Percentiles rank a stretch among this genome's conserved stretches.
Conservation (phyloP, 2,329 filamentous ascomycete species). For the Plenodomus biglobosus region DNA sequence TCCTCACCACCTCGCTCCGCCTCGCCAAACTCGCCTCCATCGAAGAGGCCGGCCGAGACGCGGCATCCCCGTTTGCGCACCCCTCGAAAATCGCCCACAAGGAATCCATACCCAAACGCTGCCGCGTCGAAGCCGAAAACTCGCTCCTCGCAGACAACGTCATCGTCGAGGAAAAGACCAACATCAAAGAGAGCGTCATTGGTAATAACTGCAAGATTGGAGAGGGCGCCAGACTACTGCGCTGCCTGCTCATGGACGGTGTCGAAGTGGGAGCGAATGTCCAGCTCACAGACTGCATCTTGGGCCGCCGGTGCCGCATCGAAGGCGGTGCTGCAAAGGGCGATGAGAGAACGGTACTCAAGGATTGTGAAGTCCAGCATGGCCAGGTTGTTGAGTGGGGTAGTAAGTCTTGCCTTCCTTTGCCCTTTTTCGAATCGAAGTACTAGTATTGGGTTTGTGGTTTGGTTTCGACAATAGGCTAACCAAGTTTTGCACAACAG, state of each 20-base stretch:
- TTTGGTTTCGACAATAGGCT: neutral
- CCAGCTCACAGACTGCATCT: constrained; percentile 82
- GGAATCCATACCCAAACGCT: constrained; percentile 75
- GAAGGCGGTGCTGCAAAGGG: constrained; percentile 68
- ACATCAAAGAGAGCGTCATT: constrained; percentile 90
- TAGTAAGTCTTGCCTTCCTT: constrained; percentile 43
- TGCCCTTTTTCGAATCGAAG: neutral
- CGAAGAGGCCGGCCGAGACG: constrained; percentile 59
- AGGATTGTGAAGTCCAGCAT: constrained; percentile 90
- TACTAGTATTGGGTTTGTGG: neutral
- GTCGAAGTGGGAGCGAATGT: constrained; percentile 81
- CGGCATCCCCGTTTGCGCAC: constrained; percentile 72
- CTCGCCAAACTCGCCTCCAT: constrained; percentile 80
- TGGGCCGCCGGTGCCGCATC: constrained; percentile 78
- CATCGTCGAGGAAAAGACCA: constrained; percentile 80
- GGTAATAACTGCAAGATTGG: constrained; percentile 85
- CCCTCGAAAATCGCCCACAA: constrained; percentile 78
- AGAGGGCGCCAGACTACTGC: constrained; percentile 79
- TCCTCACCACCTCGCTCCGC: constrained; percentile 79
- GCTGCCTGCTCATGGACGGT: constrained; percentile 91
- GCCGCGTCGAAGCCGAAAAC: constrained; percentile 80
- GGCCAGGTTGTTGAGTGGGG: constrained; percentile 78
- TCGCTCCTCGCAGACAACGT: constrained; percentile 86
- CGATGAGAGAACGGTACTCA: constrained; percentile 59
- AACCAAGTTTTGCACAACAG: constrained; percentile 25